Evolutionary conservation across 2,329 filamentous ascomycete species (phyloP).

Genomic region (Cercospora citrullina): DNA sequence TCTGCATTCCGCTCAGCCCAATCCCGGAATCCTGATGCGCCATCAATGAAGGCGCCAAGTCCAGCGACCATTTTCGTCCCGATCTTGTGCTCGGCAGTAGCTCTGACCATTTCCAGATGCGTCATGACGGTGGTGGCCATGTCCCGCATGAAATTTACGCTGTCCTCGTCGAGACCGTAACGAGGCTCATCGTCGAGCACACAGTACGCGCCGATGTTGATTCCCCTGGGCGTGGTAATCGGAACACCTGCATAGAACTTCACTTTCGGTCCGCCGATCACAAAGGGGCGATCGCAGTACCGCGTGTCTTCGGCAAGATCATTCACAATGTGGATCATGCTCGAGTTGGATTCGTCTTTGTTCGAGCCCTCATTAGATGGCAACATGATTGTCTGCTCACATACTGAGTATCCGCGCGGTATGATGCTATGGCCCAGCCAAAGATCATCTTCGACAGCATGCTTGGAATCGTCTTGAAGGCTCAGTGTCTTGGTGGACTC

Average conservation of each 20-base stretch:
- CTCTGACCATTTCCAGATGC: conserved; percentile 53
- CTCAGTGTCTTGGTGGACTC: conserved; percentile 54
- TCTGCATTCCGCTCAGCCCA: conserved; percentile 25
- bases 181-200: conserved; percentile 60
- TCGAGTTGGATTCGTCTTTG: conserved; percentile 14
- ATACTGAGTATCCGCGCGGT: conserved; percentile 35
- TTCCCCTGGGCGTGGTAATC: conserved; percentile 46
- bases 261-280: conserved; percentile 32
- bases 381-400: conserved; percentile 34
- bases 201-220: conserved; percentile 61
- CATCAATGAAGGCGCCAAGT: conserved; percentile 38
- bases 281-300: conserved; percentile 35
- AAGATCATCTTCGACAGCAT: conserved; percentile 31
- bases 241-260: conserved; percentile 58
- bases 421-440: conserved; percentile 37
- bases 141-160: conserved; percentile 58
- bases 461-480: conserved; percentile 34
- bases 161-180: conserved; percentile 50
- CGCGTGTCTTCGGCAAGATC: conserved; percentile 33
- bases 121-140: conserved; percentile 60
- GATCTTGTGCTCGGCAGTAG: conserved; percentile 45
- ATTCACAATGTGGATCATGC: conserved; percentile 34
- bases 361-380: conserved; percentile 30
- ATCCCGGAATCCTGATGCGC: conserved; percentile 27
- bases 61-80: conserved; percentile 58